Conservation (phyloP, 2,329 filamentous ascomycete species). For the Chaetomium olivaceum region DNA sequence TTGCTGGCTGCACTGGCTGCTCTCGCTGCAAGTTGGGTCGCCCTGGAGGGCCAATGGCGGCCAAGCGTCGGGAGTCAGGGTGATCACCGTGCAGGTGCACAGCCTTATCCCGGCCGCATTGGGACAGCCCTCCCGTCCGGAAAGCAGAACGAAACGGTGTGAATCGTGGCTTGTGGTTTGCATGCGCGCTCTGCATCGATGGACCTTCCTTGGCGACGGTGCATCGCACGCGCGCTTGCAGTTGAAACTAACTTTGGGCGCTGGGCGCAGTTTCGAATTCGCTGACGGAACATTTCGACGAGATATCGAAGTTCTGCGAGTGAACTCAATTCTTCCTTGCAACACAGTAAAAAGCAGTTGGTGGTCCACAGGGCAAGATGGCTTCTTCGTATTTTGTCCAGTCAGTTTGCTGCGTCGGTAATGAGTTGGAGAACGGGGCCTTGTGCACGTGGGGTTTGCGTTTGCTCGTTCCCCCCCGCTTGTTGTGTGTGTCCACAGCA, state of each 20-base stretch:
- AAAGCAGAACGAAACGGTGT: constrained; percentile 19
- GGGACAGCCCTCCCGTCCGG: constrained; percentile 26
- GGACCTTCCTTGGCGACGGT: constrained; percentile 13
- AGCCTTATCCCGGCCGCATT: constrained; percentile 31
- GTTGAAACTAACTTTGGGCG: not conserved
- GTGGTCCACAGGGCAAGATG: not conserved
- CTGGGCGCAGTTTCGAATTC: not conserved
- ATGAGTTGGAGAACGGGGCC: constrained; percentile 6
- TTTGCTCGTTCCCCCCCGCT: not conserved
- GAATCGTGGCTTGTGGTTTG: constrained; percentile 32
- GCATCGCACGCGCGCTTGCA: not conserved
- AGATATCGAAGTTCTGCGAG: not conserved
- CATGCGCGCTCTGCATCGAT: constrained; percentile 7
- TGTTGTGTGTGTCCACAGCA: not conserved
- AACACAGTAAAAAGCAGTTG: not conserved
- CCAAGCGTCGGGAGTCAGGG: constrained; percentile 6
- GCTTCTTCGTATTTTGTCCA: constrained; percentile 25
- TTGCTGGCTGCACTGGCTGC: not conserved
- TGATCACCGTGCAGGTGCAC: constrained; percentile 31
- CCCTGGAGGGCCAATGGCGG: constrained; percentile 26
- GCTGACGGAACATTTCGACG: not conserved
- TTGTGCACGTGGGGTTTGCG: constrained; percentile 17
- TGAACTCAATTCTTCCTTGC: not conserved
- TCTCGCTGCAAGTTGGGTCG: not conserved
- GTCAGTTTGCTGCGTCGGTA: constrained; percentile 16